phyloP scores from a whole-genome alignment of 495 filamentous ascomycete genomes.

The Trichoderma asperelloides region DNA sequence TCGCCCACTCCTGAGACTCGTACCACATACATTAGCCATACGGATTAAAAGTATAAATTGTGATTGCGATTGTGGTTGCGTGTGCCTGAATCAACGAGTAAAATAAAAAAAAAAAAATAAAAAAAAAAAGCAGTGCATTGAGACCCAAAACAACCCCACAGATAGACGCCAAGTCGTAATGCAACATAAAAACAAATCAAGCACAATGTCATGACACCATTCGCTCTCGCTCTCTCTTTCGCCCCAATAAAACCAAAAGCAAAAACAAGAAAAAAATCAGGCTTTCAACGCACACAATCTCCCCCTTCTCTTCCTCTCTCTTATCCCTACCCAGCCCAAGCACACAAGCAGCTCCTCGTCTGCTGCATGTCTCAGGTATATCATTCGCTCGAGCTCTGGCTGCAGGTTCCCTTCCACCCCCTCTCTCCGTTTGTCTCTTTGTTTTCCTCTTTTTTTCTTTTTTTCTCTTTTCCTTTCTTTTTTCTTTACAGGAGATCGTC shows the following conservation, averaged over 20 bases:
- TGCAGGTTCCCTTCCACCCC: not conserved
- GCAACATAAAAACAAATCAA: not conserved
- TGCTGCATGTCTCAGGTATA: too few species aligned
- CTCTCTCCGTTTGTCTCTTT: not conserved
- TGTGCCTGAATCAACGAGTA: not conserved
- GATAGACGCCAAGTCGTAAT: slow-evolving; percentile 1
- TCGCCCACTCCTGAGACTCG: not conserved
- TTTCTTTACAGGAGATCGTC: slow-evolving; percentile 60
- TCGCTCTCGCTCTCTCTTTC: not conserved
- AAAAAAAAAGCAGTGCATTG: not conserved
- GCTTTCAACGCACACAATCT: not conserved
- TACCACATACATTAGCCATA: not conserved
- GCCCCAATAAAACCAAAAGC: slow-evolving; percentile 6
- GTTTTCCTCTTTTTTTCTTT: not conserved
- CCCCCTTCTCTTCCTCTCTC: not conserved
- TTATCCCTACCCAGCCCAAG: not conserved
- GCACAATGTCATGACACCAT: not conserved
- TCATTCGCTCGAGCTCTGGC: not conserved
- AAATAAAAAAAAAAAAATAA: not conserved
- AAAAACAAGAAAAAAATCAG: slow-evolving; percentile 12
- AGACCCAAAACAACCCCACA: slow-evolving; percentile 2
- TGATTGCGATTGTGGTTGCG: not conserved
- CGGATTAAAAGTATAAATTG: not conserved
- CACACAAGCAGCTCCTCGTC: not conserved
- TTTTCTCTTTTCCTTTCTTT: not conserved